phyloP scores from a whole-genome alignment of 768 basidiomycete species.

The Termitomyces sp. region DNA sequence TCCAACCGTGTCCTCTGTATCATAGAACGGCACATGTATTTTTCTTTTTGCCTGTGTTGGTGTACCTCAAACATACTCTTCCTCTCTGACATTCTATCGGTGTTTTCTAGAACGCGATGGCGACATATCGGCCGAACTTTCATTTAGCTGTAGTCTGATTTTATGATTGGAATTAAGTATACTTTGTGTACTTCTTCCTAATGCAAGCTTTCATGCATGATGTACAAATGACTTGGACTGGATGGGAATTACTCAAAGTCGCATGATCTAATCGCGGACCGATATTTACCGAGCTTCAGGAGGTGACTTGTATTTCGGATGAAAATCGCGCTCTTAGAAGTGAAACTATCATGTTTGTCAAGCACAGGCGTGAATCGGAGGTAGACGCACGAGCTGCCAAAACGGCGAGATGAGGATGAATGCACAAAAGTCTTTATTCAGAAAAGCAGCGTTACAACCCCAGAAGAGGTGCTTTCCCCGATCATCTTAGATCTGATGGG shows the following conservation, averaged over 20 bases:
- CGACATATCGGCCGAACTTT: not conserved
- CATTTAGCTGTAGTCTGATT: not conserved
- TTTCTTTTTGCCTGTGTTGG: not conserved
- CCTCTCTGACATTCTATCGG: not conserved
- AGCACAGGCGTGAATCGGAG: not conserved
- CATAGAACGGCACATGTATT: not conserved
- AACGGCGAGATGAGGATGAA: not conserved
- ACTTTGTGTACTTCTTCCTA: not conserved
- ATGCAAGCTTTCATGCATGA: not conserved
- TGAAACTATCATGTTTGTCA: not conserved
- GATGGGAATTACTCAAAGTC: not conserved
- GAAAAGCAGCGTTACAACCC: not conserved
- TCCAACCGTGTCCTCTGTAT: not conserved
- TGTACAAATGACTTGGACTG: not conserved
- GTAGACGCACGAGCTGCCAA: constrained; percentile 3
- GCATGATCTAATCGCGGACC: constrained; percentile 5
- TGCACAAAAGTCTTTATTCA: not conserved
- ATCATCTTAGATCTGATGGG: constrained; percentile 16
- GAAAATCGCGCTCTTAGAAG: not conserved
- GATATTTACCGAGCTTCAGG: not conserved
- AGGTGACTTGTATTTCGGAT: not conserved
- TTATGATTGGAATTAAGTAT: not conserved
- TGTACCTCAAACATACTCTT: not conserved
- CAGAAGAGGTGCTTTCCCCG: not conserved
- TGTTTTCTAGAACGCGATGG: not conserved